Evolutionary conservation across 2,329 filamentous ascomycete species (phyloP).

Genomic region (Incumbomyces lentus): DNA sequence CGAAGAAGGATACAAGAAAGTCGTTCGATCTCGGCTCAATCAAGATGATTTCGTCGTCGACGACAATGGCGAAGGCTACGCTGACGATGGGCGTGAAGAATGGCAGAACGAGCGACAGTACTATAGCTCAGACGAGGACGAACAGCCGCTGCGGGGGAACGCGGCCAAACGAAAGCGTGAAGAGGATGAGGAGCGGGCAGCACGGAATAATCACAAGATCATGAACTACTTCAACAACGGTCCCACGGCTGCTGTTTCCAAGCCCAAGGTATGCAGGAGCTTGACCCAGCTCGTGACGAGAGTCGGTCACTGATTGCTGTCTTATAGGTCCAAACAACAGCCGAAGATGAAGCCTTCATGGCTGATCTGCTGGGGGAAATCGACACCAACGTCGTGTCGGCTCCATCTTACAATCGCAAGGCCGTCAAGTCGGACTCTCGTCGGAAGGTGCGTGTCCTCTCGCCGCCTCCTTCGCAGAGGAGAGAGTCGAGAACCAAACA

Average conservation of each 20-base stretch:
- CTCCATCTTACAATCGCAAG: constrained; percentile 47
- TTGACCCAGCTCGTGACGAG: background rate
- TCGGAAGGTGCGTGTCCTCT: constrained; percentile 69
- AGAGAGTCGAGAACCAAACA: constrained; percentile 40
- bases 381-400: constrained; percentile 60
- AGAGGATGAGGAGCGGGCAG: constrained; percentile 72
- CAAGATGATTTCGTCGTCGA: constrained; percentile 97
- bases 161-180: constrained; percentile 74
- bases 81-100: constrained; percentile 90
- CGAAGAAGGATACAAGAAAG: constrained; percentile 93
- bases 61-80: constrained; percentile 94
- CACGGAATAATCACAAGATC: constrained; percentile 83
- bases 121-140: constrained; percentile 64
- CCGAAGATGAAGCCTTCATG: constrained; percentile 84
- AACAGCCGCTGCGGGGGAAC: constrained; percentile 47
- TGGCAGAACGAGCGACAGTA: constrained; percentile 64
- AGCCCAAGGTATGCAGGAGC: constrained; percentile 57
- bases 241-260: constrained; percentile 52
- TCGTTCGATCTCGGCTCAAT: constrained; percentile 78
- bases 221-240: constrained; percentile 89
- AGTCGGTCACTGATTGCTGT: too few species aligned
- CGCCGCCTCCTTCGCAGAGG: constrained; percentile 55
- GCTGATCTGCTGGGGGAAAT: constrained; percentile 68
- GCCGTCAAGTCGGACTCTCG: constrained; percentile 63
- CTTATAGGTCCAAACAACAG: constrained; percentile 47